phyloP scores from a whole-genome alignment of 306 rosid species.

The Boehmeria nivea region DNA sequence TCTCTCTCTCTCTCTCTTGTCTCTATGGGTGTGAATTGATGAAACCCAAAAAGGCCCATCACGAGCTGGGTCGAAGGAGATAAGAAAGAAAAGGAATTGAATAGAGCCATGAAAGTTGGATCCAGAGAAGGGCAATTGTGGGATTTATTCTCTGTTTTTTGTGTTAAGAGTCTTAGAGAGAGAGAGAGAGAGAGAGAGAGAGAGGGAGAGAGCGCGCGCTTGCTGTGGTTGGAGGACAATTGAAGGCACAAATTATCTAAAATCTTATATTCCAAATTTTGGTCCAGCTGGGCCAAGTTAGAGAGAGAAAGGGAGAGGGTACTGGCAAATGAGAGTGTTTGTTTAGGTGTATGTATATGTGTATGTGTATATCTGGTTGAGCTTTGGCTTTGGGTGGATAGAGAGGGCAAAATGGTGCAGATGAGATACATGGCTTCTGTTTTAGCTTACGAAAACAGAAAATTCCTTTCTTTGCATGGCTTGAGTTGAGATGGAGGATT shows the following conservation, averaged over 20 bases:
- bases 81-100: conserved; percentile 8
- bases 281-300: conserved; percentile 31
- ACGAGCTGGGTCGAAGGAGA: conserved; percentile 21
- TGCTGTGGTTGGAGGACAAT: conserved; percentile 34
- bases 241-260: conserved; percentile 20
- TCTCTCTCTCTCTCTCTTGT: conserved; percentile 2
- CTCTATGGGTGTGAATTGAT: conserved; percentile 1
- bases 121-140: conserved; percentile 39
- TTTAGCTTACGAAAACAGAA: too few species aligned
- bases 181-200: conserved; percentile 17
- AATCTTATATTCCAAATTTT: not conserved
- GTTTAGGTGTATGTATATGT: not conserved
- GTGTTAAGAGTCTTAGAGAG: too few species aligned
- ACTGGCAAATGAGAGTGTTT: conserved; percentile 2
- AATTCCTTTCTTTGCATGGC: too few species aligned
- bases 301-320: conserved; percentile 13
- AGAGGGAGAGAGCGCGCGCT: too few species aligned
- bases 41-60: conserved; percentile 36
- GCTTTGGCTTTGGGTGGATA: too few species aligned
- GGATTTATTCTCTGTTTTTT: conserved; percentile 12
- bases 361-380: not conserved
- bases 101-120: conserved; percentile 26
- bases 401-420: too few species aligned
- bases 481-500: too few species aligned
- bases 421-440: too few species aligned